Evolutionary conservation across 148 eudicot genomes (phyloP).

Genomic region (Gaultheria prostrata): DNA sequence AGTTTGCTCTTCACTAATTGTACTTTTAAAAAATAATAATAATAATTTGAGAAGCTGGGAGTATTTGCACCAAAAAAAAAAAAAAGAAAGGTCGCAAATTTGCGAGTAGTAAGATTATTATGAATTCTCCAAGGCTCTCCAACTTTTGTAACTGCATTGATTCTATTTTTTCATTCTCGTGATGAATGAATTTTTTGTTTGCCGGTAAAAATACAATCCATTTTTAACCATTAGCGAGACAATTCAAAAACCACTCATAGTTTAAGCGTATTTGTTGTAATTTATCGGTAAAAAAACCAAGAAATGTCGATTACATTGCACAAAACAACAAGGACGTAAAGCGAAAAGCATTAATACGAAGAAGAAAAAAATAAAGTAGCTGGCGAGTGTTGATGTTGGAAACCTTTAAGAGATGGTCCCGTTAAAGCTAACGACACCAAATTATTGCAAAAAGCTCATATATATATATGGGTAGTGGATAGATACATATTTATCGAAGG

Average conservation of each 20-base stretch:
- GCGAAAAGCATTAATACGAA: neutral
- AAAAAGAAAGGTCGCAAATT: too few relatives aligned
- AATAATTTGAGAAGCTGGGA: too few relatives aligned
- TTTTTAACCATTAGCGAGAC: neutral
- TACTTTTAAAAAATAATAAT: too few relatives aligned
- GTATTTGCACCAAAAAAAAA: too few relatives aligned
- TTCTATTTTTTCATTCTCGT: too few relatives aligned
- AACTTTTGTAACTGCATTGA: too few relatives aligned
- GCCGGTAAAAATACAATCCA: too few relatives aligned
- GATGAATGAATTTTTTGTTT: too few relatives aligned
- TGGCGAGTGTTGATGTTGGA: constrained; percentile 14
- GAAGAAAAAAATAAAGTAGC: constrained; percentile 15
- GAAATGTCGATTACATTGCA: neutral
- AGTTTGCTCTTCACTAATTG: too few relatives aligned
- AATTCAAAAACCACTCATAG: neutral
- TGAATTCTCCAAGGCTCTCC: too few relatives aligned
- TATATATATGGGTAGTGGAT: neutral
- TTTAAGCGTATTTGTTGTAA: neutral
- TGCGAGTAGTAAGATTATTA: too few relatives aligned
- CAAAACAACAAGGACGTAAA: constrained; percentile 2
- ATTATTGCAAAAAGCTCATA: constrained; percentile 24
- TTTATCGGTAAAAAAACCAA: neutral
- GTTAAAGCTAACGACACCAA: constrained; percentile 28
- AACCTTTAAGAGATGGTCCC: constrained; percentile 41
- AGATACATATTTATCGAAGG: neutral